A percentile compares a stretch with the other conserved stretches of the same genome.
Conservation (phyloP, 164 flowering plant genomes). For the Sedum album region DNA sequence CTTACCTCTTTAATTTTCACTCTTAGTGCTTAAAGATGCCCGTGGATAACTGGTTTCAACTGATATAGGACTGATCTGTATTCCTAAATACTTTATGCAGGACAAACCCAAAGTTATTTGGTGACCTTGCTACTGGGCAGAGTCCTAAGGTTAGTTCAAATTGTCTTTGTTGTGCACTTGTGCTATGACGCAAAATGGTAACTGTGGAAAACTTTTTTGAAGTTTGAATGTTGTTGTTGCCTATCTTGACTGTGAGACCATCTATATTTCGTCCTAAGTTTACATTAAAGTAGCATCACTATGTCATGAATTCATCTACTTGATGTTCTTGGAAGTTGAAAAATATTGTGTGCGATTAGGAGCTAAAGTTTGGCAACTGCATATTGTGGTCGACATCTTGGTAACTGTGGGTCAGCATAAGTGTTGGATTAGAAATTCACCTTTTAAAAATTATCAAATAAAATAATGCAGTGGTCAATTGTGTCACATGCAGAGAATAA, state of each 20-base stretch:
- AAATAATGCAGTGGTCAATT: neutral
- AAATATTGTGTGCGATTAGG: neutral
- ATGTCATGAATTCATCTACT: neutral
- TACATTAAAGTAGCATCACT: neutral
- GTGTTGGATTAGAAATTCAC: neutral
- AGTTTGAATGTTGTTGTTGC: too few species aligned
- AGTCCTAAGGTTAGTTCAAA: conserved; percentile 16
- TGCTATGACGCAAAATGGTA: too few species aligned
- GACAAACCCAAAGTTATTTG: conserved; percentile 9
- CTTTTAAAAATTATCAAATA: too few species aligned
- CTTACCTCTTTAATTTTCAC: neutral
- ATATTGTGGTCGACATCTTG: neutral
- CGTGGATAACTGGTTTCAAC: too few species aligned
- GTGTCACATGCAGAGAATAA: neutral
- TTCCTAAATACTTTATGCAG: conserved; percentile 3
- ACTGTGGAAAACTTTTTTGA: too few species aligned
- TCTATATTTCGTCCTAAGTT: neutral
- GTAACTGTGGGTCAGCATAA: neutral
- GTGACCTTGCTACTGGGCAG: conserved; percentile 14
- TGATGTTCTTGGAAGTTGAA: too few species aligned
- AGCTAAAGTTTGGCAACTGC: neutral
- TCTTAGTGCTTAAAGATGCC: too few species aligned
- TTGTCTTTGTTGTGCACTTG: neutral
- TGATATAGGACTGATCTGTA: neutral
- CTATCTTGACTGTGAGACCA: neutral